Base-by-base conservation (phyloP, 345 rosid genomes). In the Pistacia atlantica region DNA sequence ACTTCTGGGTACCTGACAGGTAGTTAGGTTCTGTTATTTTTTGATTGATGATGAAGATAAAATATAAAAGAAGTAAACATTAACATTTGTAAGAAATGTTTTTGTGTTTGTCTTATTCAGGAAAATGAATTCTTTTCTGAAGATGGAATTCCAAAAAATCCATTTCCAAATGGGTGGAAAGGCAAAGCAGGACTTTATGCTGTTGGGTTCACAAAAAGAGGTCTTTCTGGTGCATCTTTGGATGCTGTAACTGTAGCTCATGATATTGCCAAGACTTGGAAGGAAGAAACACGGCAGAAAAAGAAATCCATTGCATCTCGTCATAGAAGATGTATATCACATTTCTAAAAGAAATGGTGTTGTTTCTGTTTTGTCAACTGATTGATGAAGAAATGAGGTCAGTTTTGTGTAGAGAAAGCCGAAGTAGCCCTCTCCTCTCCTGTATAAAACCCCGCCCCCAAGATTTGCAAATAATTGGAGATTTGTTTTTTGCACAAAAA, bases 121-220 rank as follows among this genome's bases (percentile, higher is more conserved):
- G 98, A 94, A 62, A 86, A 83, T 63, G 97, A 95, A 17, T 86
- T 95, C 66, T 93, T 95, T 75, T 85, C 95, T 14, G 83, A 86
- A 64, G 89, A 89, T 48, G 97, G 98, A 51, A 78, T 88, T 65
- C 97, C 92, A 11, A 92, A 86, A 56, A 84, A 87, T 46, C 92
- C 91, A 60, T 92, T 90, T 65, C 97, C 98, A 46, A 82, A 90
- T 80, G 95, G 93, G 6, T 95, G 98, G 98, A 95, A 94, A 85
- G 97, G 97, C 25, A 85, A 80, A 35, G 81, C 86, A 0, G 97
- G 98, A 65, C 83, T 94, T 55, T 94, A 94, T 77, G 97, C 97
- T 35, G 98, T 89, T 45, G 98, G 98, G 74, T 95, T 95, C 84
- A 90, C 98, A 14, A 90, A 84, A 79, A 95, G 89, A 89, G 98